A percentile compares a stretch with the other conserved stretches of the same genome.
Conservation (phyloP, 192 early-diverging fungal species). For the Podila minutissima region DNA sequence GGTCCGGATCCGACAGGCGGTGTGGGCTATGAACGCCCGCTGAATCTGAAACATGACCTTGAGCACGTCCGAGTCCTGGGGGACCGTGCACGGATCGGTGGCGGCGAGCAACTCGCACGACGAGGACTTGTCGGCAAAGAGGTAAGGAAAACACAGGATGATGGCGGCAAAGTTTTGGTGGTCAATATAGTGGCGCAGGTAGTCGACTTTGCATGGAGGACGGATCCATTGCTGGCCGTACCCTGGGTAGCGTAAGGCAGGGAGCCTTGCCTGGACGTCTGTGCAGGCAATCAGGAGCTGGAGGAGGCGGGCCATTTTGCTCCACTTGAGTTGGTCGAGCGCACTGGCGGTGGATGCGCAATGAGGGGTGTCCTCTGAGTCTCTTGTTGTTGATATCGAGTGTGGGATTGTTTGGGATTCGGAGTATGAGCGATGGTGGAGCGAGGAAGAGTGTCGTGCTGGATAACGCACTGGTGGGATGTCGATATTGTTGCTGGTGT, state of each 20-base stretch:
- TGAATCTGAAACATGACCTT: constrained; percentile 35
- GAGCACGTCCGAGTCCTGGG: constrained; percentile 19
- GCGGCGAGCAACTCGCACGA: background rate
- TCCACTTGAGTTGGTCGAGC: constrained; percentile 14
- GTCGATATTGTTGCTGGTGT: background rate
- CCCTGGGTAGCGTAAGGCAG: constrained; percentile 39
- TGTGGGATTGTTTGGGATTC: background rate
- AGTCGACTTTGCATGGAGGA: constrained; percentile 35
- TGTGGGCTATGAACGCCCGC: constrained; percentile 31
- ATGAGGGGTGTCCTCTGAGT: background rate
- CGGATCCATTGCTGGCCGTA: constrained; percentile 50
- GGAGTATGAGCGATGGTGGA: too few species aligned
- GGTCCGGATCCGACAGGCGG: constrained; percentile 16
- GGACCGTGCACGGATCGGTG: constrained; percentile 5
- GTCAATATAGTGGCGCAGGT: constrained; percentile 26
- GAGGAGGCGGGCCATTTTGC: constrained; percentile 26
- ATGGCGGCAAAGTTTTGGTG: constrained; percentile 13
- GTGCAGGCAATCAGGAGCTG: constrained; percentile 44
- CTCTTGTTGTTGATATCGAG: background rate
- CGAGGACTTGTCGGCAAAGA: constrained; percentile 29
- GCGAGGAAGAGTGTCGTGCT: too few species aligned
- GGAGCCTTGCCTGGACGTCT: constrained; percentile 28
- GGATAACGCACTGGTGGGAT: background rate
- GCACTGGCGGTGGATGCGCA: background rate
- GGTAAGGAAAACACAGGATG: constrained; percentile 28